Conservation (phyloP, 345 rosid species). For the Atalantia buxifolia region DNA sequence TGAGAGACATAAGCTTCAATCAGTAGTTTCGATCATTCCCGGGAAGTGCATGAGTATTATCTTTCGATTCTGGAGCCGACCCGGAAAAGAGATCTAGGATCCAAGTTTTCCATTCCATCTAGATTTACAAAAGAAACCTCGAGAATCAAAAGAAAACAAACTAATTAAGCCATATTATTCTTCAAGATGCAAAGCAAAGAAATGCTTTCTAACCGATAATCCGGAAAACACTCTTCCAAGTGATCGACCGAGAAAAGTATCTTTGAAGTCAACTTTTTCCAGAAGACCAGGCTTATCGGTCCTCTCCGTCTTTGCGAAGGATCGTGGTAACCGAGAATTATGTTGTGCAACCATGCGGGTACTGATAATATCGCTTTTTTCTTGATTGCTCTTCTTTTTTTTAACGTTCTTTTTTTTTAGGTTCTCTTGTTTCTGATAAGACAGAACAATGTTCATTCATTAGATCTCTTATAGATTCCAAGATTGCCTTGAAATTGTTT, state of each 20-base stretch:
- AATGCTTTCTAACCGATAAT: constrained; percentile 54
- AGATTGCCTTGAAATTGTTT: constrained; percentile 97
- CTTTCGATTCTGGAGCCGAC: constrained; percentile 73
- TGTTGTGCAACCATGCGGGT: constrained; percentile 94
- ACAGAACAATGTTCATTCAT: constrained; percentile 98
- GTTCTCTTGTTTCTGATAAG: too few species aligned
- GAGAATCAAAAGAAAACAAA: constrained; percentile 13
- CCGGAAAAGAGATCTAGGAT: constrained; percentile 80
- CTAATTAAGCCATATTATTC: background rate
- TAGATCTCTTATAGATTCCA: constrained; percentile 97
- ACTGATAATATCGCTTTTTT: constrained; percentile 53
- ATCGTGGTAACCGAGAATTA: constrained; percentile 93
- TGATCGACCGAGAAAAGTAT: constrained; percentile 80
- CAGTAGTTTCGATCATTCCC: constrained; percentile 78
- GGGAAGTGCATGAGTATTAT: constrained; percentile 61
- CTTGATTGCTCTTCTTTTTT: too few species aligned
- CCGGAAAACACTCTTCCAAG: constrained; percentile 57
- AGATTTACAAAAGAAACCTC: constrained; percentile 72
- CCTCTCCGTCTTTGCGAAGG: constrained; percentile 99
- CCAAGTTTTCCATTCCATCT: constrained; percentile 57
- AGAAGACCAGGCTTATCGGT: constrained; percentile 93
- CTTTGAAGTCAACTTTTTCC: constrained; percentile 87
- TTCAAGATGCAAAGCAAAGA: background rate
- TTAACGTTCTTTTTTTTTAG: too few species aligned
- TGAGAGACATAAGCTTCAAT: constrained; percentile 90